Evolutionary conservation across 345 rosid genomes (phyloP), one percentile per base, ranked within the genome.

Genomic region (Citrus reticulata): DNA sequence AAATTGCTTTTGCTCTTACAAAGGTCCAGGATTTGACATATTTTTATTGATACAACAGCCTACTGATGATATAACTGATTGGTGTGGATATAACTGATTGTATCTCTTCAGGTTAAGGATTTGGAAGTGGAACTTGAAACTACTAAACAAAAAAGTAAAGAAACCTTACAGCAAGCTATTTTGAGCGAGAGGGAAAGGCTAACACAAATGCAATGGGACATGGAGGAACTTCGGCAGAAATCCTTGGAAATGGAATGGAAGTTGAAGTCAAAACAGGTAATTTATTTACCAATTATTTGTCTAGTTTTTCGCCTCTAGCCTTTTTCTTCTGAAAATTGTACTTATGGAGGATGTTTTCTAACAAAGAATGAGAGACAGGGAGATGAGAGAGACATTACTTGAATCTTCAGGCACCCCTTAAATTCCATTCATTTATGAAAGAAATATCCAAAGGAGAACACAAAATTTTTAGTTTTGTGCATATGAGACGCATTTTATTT

Each of bases 181-280:
- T 81, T 92, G 81, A 81, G 85, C 6, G 99, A 97, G 89, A 93
- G 96, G 78, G 99, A 97, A 86, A 91, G 92, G 83, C 68, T 85
- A 34, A 97, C 95, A 54, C 93, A 92, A 82, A 91, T 93, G 93
- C 98, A 97, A 88, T 97, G 99, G 99, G 98, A 97, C 77, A 94
- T 97, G 98, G 97, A 97, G 87, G 99, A 97, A 81, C 86, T 97
- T 76, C 88, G 89, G 77, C 93, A 85, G 61, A 92, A 90, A 83
- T 88, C 95, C n/a, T 80, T 91, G 81, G 94, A 93, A 86, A 90
- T 94, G 98, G 99, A 94, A 83, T 74, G 92, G 91, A 91, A 90
- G 83, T 84, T 94, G 87, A 92, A 93, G 80, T 81, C 88, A 39
- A 84, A 85, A 80, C 88, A 90, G 96, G 99, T 97, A 77, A 77